Conservation (phyloP, 108 stramenopile species). For the Nitzschia putrida region DNA sequence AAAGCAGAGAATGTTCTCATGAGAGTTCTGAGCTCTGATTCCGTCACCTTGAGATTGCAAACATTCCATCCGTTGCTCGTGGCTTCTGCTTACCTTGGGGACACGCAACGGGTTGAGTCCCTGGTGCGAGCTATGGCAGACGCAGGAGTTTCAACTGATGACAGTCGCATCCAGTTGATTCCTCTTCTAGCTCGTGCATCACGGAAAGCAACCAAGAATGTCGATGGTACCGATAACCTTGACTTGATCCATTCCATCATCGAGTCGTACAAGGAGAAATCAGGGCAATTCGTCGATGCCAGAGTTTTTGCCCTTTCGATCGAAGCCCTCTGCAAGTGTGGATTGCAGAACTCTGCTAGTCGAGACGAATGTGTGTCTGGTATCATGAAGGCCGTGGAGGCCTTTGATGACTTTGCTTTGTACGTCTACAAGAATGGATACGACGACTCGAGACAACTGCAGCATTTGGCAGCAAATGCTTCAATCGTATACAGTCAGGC, state of each 20-base stretch:
- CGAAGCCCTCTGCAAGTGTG: slow-evolving; percentile 13
- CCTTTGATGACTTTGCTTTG: slow-evolving; percentile 26
- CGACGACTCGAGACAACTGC: background rate
- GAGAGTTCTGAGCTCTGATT: slow-evolving; percentile 10
- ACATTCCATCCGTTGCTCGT: slow-evolving; percentile 76
- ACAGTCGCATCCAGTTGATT: slow-evolving; percentile 3
- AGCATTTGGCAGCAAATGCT: slow-evolving; percentile 17
- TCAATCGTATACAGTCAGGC: slow-evolving; percentile 20
- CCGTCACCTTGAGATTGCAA: slow-evolving; percentile 32
- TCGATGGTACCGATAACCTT: background rate
- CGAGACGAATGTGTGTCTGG: background rate
- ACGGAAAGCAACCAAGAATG: background rate
- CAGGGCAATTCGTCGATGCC: slow-evolving; percentile 2
- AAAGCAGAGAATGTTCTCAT: slow-evolving; percentile 51
- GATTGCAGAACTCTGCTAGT: background rate
- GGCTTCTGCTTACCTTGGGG: slow-evolving; percentile 58
- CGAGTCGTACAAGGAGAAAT: background rate
- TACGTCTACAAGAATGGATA: background rate
- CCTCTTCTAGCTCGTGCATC: slow-evolving; percentile 20
- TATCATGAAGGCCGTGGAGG: slow-evolving; percentile 16
- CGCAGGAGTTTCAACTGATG: background rate
- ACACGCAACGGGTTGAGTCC: slow-evolving; percentile 50
- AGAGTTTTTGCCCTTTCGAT: slow-evolving; percentile 18
- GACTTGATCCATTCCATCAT: background rate
- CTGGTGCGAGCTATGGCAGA: slow-evolving; percentile 42